A percentile compares a stretch with the other conserved stretches of the same genome.
These are phyloP conservation scores for Mollisia scopiformis DNA, from an alignment of 2,329 filamentous ascomycete species.

Conservation along the genomic window DNA sequence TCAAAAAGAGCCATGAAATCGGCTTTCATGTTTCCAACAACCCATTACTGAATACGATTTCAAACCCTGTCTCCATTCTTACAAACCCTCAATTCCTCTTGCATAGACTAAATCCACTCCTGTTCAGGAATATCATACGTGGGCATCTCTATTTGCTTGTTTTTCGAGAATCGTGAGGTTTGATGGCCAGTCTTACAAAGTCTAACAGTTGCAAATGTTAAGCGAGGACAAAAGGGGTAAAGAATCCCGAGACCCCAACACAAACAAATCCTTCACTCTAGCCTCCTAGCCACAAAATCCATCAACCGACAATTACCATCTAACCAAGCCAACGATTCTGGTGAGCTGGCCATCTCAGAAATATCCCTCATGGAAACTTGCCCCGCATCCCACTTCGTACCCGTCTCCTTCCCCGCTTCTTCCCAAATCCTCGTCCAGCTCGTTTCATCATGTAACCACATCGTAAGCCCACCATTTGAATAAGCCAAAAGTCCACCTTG, in stretches of 20 bases:
- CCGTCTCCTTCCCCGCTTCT: neutral
- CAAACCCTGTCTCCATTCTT: slow-evolving; percentile 71
- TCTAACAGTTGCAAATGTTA: too few relatives aligned
- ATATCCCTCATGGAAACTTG: neutral
- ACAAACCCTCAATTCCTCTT: slow-evolving; percentile 68
- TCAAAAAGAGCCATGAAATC: neutral
- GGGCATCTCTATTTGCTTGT: too few relatives aligned
- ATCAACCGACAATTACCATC: neutral
- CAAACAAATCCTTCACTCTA: too few relatives aligned
- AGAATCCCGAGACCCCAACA: too few relatives aligned
- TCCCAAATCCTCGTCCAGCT: neutral
- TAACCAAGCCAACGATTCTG: neutral
- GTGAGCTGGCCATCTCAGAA: neutral
- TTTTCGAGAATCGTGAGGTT: too few relatives aligned
- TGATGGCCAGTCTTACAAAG: too few relatives aligned
- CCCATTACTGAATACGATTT: slow-evolving; percentile 57
- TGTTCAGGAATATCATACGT: too few relatives aligned
- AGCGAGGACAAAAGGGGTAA: too few relatives aligned
- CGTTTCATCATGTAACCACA: neutral
- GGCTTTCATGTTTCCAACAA: slow-evolving; percentile 3
- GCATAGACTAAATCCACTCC: too few relatives aligned
- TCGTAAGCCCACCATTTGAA: too few relatives aligned
- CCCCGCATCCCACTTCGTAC: neutral
- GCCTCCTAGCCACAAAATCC: slow-evolving; percentile 2
- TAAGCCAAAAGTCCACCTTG: too few relatives aligned